These are phyloP conservation scores for Pyrenochaeta sp. DNA, from an alignment of 2,329 filamentous ascomycete genomes.

Conservation along the genomic window DNA sequence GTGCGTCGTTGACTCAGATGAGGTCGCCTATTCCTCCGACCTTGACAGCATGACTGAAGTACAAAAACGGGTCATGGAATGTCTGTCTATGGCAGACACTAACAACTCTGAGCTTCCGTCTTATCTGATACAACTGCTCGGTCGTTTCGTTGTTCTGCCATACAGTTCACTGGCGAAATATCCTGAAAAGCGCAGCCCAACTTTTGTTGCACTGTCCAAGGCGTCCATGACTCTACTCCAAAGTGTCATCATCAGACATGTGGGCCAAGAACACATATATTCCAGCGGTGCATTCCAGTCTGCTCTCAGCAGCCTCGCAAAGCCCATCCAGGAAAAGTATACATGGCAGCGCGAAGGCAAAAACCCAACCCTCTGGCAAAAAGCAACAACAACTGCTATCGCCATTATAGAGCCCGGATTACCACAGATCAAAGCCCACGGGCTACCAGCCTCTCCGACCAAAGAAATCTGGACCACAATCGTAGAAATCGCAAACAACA, in stretches of 20 bases:
- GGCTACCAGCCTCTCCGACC: slow-evolving; percentile 45
- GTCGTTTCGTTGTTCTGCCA: slow-evolving; percentile 75
- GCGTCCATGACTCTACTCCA: slow-evolving; percentile 76
- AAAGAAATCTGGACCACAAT: slow-evolving; percentile 69
- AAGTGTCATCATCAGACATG: slow-evolving; percentile 65
- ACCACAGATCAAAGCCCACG: slow-evolving; percentile 48
- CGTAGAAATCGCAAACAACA: slow-evolving; percentile 45
- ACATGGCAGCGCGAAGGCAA: slow-evolving; percentile 75
- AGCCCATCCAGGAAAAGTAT: slow-evolving; percentile 81
- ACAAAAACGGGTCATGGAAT: slow-evolving; percentile 73
- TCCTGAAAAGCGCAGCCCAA: slow-evolving; percentile 63
- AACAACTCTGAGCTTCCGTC: slow-evolving; percentile 71
- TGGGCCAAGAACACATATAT: slow-evolving; percentile 72
- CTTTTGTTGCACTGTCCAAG: slow-evolving; percentile 90
- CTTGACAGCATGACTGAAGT: slow-evolving; percentile 76
- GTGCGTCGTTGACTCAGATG: slow-evolving; percentile 74
- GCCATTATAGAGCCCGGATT: slow-evolving; percentile 72
- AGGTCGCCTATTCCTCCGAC: slow-evolving; percentile 73
- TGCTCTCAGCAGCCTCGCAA: slow-evolving; percentile 71
- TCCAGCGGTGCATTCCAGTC: slow-evolving; percentile 69
- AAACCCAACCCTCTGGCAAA: slow-evolving; percentile 76
- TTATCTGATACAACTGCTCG: slow-evolving; percentile 72
- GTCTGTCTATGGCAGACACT: slow-evolving; percentile 71
- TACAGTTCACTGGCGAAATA: slow-evolving; percentile 55
- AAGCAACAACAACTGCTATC: slow-evolving; percentile 75